phyloP scores from a whole-genome alignment of 2,329 filamentous ascomycete genomes.

The Calonectria hongkongensis region DNA sequence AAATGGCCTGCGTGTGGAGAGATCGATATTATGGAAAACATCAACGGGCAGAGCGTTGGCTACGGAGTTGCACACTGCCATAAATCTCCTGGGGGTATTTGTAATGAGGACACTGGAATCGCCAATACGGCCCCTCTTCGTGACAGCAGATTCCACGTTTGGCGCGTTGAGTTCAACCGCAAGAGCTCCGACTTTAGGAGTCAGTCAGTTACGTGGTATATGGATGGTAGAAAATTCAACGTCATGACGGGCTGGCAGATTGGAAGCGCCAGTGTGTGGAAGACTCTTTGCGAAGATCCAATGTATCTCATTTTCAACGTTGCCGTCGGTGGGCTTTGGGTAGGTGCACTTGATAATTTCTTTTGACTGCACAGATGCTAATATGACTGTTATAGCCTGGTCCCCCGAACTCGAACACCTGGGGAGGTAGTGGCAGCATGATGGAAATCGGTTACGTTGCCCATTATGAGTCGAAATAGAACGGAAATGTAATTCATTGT shows the following conservation, averaged over 20 bases:
- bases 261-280: constrained; percentile 67
- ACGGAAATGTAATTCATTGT: too few relatives aligned
- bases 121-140: constrained; percentile 60
- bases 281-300: constrained; percentile 68
- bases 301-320: constrained; percentile 73
- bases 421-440: constrained; percentile 64
- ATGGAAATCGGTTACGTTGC: constrained; percentile 69
- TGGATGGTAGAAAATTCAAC: constrained; percentile 67
- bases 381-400: constrained; percentile 63
- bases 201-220: constrained; percentile 71
- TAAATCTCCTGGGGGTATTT: constrained; percentile 65
- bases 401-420: constrained; percentile 66
- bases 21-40: constrained; percentile 74
- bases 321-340: constrained; percentile 73
- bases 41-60: constrained; percentile 68
- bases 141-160: constrained; percentile 68
- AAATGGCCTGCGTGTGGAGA: constrained; percentile 73
- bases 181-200: constrained; percentile 65
- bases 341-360: constrained; percentile 59
- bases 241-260: constrained; percentile 67
- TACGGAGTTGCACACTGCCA: constrained; percentile 74
- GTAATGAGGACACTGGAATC: constrained; percentile 70
- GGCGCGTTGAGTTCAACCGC: constrained; percentile 71
- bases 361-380: not conserved
- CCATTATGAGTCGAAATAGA: constrained; percentile 50